A percentile compares a stretch with the other conserved stretches of the same genome.
Evolutionary conservation across 2,329 filamentous ascomycete genomes (phyloP).

Genomic region (Alternaria ethzedia): DNA sequence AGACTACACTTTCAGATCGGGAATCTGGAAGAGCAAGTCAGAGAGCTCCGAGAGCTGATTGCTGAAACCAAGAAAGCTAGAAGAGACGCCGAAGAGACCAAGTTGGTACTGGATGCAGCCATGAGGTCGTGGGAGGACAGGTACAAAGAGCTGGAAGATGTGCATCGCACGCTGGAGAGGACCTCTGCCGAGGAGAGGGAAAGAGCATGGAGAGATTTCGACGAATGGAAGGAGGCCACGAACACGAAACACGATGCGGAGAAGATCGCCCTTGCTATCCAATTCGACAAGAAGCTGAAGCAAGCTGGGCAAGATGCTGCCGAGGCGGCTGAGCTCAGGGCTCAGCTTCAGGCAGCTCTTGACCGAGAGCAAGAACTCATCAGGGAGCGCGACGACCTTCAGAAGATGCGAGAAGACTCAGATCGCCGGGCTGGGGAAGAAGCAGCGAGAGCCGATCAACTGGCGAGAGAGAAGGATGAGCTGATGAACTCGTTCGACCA

Average conservation of each 20-base stretch:
- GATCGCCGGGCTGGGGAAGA: constrained; percentile 45
- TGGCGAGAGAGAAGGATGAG: constrained; percentile 46
- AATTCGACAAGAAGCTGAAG: constrained; percentile 52
- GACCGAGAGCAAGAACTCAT: constrained; percentile 54
- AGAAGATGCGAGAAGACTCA: constrained; percentile 43
- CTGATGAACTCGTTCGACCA: constrained; percentile 40
- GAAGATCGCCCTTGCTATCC: constrained; percentile 49
- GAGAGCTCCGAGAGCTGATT: constrained; percentile 57
- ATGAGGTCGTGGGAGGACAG: constrained; percentile 51
- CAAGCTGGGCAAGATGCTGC: constrained; percentile 55
- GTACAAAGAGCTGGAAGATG: constrained; percentile 53
- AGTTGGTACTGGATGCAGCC: constrained; percentile 37
- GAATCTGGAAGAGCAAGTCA: constrained; percentile 59
- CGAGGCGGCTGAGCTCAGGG: constrained; percentile 42
- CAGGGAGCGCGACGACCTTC: constrained; percentile 57
- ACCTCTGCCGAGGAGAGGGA: constrained; percentile 46
- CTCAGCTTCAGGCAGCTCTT: constrained; percentile 52
- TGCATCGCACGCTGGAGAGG: constrained; percentile 48
- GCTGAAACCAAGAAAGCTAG: constrained; percentile 54
- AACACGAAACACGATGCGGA: constrained; percentile 46
- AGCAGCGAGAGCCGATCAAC: constrained; percentile 34
- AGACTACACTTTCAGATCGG: constrained; percentile 60
- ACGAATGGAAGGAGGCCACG: constrained; percentile 51
- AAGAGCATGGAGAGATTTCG: constrained; percentile 47
- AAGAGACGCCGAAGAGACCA: constrained; percentile 42